Conservation (phyloP, 352 stramenopile genomes). For the Globisporangium iwayamae region DNA sequence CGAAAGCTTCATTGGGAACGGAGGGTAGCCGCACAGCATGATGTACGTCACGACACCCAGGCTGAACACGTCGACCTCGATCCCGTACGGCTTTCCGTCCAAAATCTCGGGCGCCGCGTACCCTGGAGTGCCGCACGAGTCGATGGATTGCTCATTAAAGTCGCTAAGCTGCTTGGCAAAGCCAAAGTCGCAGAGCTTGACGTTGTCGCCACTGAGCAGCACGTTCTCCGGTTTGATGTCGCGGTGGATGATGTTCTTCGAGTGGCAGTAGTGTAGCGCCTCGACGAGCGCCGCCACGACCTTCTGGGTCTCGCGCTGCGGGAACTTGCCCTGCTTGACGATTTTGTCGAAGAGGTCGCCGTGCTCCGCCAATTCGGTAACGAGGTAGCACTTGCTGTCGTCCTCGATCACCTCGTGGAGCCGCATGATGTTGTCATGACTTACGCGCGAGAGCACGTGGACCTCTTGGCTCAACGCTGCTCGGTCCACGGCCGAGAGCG, state of each 20-base stretch:
- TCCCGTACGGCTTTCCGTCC: constrained; percentile 73
- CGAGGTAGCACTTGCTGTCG: constrained; percentile 95
- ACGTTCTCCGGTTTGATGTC: constrained; percentile 89
- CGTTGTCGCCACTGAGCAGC: constrained; percentile 60
- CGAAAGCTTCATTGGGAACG: constrained; percentile 86
- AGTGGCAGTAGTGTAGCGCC: constrained; percentile 92
- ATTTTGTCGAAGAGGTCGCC: constrained; percentile 88
- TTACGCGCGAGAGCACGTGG: constrained; percentile 59
- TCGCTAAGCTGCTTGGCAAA: constrained; percentile 74
- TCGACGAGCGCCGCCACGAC: constrained; percentile 76
- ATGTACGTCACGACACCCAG: constrained; percentile 89
- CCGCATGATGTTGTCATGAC: constrained; percentile 88
- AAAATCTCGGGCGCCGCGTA: constrained; percentile 85
- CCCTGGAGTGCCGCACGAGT: constrained; percentile 81
- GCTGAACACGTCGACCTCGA: constrained; percentile 87
- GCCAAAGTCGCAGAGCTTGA: constrained; percentile 87
- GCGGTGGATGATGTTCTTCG: constrained; percentile 79
- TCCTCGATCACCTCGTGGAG: constrained; percentile 94
- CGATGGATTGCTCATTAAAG: constrained; percentile 56
- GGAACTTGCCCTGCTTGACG: constrained; percentile 78
- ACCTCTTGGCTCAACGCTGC: constrained; percentile 73
- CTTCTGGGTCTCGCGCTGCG: constrained; percentile 57
- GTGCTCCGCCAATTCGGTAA: constrained; percentile 95
- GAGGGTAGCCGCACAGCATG: constrained; percentile 84
- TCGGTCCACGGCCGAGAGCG: constrained; percentile 68